Conservation (phyloP, 139 green algal genomes). For the Haematococcus lacustris region DNA sequence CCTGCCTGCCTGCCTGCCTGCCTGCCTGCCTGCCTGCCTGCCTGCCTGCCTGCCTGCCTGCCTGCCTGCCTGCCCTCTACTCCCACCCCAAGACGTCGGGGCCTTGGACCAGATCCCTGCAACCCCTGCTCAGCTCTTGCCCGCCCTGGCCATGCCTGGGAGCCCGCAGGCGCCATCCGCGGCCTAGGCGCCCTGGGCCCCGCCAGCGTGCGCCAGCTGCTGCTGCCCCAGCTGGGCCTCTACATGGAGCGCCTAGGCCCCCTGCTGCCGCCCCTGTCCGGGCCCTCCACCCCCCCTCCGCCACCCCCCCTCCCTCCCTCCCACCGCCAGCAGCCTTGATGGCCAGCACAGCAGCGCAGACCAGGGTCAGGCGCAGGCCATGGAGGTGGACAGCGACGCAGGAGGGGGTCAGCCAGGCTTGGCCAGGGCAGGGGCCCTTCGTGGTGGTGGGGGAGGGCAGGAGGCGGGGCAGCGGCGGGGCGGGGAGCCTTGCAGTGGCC, state of each 20-base stretch:
- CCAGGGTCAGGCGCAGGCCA: too few relatives aligned
- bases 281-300: neutral
- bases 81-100: neutral
- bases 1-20: too few relatives aligned
- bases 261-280: neutral
- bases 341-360: too few relatives aligned
- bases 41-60: too few relatives aligned
- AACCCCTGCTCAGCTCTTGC: neutral
- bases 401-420: neutral
- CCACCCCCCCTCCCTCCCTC: neutral
- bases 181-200: slow-evolving; percentile 62
- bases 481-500: neutral
- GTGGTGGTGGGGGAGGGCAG: neutral
- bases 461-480: neutral
- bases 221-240: slow-evolving; percentile 65
- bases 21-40: too few relatives aligned
- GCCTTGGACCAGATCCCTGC: neutral
- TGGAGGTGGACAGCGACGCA: neutral
- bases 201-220: slow-evolving; percentile 44
- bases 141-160: neutral
- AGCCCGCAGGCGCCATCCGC: slow-evolving; percentile 34
- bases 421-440: neutral
- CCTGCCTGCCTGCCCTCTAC: neutral
- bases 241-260: slow-evolving; percentile 51
- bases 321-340: neutral